Evolutionary conservation across 2,329 filamentous ascomycete genomes (phyloP).

Genomic region (Pseudogymnoascus sp.): DNA sequence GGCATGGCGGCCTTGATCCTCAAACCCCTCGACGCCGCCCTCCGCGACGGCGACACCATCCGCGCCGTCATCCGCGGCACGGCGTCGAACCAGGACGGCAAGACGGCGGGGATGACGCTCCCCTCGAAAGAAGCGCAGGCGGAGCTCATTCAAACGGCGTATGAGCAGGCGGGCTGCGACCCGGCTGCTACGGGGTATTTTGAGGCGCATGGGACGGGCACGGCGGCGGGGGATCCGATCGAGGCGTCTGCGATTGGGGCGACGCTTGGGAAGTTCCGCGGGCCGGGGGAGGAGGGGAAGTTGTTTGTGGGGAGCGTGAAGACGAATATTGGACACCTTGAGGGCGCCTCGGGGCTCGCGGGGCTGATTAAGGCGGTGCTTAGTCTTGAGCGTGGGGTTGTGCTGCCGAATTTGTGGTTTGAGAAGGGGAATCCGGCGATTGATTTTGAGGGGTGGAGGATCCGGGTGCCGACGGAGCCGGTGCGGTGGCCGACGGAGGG

Average conservation of each 20-base stretch:
- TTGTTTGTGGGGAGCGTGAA: slow-evolving; percentile 19
- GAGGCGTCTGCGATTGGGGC: slow-evolving; percentile 13
- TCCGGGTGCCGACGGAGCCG: neutral
- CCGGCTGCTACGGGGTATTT: slow-evolving; percentile 11
- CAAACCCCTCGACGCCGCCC: slow-evolving; percentile 35
- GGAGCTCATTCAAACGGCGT: slow-evolving; percentile 28
- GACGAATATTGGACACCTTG: slow-evolving; percentile 24
- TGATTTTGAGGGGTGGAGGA: neutral
- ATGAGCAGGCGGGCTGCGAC: slow-evolving; percentile 18
- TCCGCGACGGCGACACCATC: slow-evolving; percentile 36
- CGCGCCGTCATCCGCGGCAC: slow-evolving; percentile 36
- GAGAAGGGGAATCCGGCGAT: slow-evolving; percentile 20
- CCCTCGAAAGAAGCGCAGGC: slow-evolving; percentile 33
- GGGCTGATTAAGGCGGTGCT: slow-evolving; percentile 22
- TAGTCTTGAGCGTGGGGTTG: slow-evolving; percentile 25
- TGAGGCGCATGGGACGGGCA: slow-evolving; percentile 13
- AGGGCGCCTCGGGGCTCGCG: slow-evolving; percentile 18
- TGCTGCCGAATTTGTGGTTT: slow-evolving; percentile 27
- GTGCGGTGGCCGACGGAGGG: neutral
- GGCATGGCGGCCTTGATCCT: slow-evolving; percentile 35
- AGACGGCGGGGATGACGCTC: slow-evolving; percentile 36
- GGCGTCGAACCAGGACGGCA: slow-evolving; percentile 38
- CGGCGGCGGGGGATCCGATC: slow-evolving; percentile 14
- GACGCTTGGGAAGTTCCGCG: slow-evolving; percentile 18
- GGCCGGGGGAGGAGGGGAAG: neutral